Evolutionary conservation across 2,329 filamentous ascomycete species (phyloP).

Genomic region (Herpotrichia juniperi): DNA sequence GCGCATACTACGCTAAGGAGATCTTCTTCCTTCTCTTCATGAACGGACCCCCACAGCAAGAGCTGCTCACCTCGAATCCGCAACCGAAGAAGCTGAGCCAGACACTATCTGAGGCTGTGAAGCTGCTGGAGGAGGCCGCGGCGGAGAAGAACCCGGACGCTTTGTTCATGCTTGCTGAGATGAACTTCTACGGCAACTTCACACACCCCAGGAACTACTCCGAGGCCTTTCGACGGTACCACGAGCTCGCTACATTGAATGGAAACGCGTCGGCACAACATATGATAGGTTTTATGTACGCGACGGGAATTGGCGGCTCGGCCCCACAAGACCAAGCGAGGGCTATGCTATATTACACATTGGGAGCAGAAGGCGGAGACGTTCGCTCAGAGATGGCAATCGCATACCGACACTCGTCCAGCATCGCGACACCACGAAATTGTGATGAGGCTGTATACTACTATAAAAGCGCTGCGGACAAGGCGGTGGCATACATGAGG

Average conservation of each 20-base stretch:
- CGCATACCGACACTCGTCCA: slow-evolving; percentile 82
- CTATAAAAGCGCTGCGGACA: slow-evolving; percentile 93
- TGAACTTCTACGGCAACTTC: slow-evolving; percentile 97
- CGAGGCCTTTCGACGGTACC: slow-evolving; percentile 80
- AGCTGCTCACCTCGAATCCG: slow-evolving; percentile 46
- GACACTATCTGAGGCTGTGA: slow-evolving; percentile 63
- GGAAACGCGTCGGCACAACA: slow-evolving; percentile 94
- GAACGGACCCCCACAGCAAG: slow-evolving; percentile 61
- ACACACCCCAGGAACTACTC: slow-evolving; percentile 82
- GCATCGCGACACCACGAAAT: slow-evolving; percentile 82
- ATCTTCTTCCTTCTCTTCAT: slow-evolving; percentile 69
- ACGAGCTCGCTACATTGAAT: slow-evolving; percentile 73
- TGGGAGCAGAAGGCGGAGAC: slow-evolving; percentile 84
- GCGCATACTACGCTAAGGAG: slow-evolving; percentile 66
- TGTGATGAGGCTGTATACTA: slow-evolving; percentile 86
- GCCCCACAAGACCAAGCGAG: slow-evolving; percentile 88
- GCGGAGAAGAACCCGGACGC: slow-evolving; percentile 74
- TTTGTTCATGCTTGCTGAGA: slow-evolving; percentile 85
- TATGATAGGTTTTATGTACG: slow-evolving; percentile 95
- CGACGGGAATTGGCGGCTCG: slow-evolving; percentile 83
- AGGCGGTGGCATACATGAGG: slow-evolving; percentile 85
- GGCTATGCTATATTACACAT: slow-evolving; percentile 91
- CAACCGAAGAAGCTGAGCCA: slow-evolving; percentile 54
- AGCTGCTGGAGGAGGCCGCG: slow-evolving; percentile 64
- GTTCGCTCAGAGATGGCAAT: slow-evolving; percentile 91